Percentiles rank a stretch among this genome's conserved stretches.
Evolutionary conservation across 768 basidiomycete genomes (phyloP).

Genomic region (Trametes punicea): DNA sequence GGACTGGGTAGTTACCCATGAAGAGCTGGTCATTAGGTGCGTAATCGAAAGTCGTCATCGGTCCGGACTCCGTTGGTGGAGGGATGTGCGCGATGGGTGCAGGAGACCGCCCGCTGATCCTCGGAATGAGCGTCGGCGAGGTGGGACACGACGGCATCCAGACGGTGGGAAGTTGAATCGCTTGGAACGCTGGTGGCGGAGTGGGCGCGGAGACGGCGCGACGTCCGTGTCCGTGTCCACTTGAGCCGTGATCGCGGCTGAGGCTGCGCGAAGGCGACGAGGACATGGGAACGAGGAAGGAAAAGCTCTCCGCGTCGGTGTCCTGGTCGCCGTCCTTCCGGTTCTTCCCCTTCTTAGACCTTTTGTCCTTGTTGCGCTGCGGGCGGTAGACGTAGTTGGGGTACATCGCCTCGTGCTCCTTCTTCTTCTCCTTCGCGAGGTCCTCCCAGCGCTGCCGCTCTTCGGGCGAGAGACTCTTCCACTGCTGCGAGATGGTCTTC

Average conservation of each 20-base stretch:
- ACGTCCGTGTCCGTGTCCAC: conserved; percentile 33
- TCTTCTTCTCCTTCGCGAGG: conserved; percentile 74
- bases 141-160: conserved; percentile 61
- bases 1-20: conserved; percentile 35
- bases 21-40: conserved; percentile 44
- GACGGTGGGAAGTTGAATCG: conserved; percentile 66
- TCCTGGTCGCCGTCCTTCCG: conserved; percentile 47
- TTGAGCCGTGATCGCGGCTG: conserved; percentile 35
- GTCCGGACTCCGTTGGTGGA: conserved; percentile 33
- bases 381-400: conserved; percentile 80
- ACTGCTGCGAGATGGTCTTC: conserved; percentile 79
- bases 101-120: conserved; percentile 56
- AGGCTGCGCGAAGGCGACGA: conserved; percentile 27
- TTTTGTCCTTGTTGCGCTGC: conserved; percentile 53
- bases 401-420: conserved; percentile 71
- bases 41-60: conserved; percentile 52
- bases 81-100: conserved; percentile 46
- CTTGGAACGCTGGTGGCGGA: conserved; percentile 59
- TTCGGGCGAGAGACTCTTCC: conserved; percentile 64
- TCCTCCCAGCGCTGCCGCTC: conserved; percentile 75
- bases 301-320: conserved; percentile 50
- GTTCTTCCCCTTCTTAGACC: conserved; percentile 41
- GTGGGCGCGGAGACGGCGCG: conserved; percentile 57
- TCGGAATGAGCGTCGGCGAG: conserved; percentile 50
- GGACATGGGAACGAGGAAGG: conserved; percentile 37